Conservation (phyloP, 345 rosid species). For the Bretschneidera sinensis region DNA sequence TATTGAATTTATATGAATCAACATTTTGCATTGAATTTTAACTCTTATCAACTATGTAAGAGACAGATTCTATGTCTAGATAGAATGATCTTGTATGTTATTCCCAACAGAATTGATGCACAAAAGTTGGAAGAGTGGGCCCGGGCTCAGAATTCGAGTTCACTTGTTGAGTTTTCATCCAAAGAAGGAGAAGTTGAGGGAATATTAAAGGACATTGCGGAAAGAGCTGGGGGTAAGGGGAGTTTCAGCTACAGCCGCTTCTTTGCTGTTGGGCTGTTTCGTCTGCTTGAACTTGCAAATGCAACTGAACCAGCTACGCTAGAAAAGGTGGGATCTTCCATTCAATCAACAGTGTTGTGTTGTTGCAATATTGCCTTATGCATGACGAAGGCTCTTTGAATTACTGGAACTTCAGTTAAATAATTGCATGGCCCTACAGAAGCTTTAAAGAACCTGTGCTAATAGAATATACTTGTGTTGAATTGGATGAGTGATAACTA, state of each 20-base stretch:
- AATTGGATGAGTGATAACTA: background rate
- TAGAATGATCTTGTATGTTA: background rate
- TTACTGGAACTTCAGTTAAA: slow-evolving; percentile 3
- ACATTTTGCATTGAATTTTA: background rate
- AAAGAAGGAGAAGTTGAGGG: slow-evolving; percentile 86
- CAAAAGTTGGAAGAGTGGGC: slow-evolving; percentile 96
- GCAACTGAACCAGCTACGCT: slow-evolving; percentile 82
- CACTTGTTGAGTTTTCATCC: slow-evolving; percentile 65
- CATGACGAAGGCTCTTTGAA: background rate
- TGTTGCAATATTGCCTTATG: background rate
- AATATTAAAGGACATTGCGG: slow-evolving; percentile 70
- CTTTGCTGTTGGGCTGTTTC: slow-evolving; percentile 94
- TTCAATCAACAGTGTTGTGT: background rate
- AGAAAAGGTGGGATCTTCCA: slow-evolving; percentile 60
- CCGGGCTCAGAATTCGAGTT: slow-evolving; percentile 52
- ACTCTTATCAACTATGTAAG: background rate
- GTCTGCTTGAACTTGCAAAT: slow-evolving; percentile 88
- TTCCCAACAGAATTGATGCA: slow-evolving; percentile 60
- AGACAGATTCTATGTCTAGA: background rate
- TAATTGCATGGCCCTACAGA: background rate
- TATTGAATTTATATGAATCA: no score
- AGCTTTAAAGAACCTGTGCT: background rate
- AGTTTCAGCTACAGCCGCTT: slow-evolving; percentile 95
- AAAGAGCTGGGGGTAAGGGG: slow-evolving; percentile 65
- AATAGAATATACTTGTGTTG: background rate